phyloP scores from a whole-genome alignment of 2,329 filamentous ascomycete species.

The Diaporthe vexans region DNA sequence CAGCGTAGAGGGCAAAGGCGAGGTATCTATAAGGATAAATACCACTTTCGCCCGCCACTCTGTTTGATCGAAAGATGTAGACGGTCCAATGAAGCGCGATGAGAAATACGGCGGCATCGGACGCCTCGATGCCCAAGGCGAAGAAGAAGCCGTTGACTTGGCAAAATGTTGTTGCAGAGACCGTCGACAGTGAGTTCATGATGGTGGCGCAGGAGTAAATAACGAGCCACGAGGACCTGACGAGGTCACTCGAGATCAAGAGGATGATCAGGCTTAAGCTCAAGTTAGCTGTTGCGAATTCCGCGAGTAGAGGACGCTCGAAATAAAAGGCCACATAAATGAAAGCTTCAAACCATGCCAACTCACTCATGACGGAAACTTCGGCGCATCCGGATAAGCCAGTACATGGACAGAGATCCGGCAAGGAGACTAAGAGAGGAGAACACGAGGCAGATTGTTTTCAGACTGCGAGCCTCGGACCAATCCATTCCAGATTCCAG shows the following conservation, averaged over 20 bases:
- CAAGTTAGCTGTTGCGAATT: constrained; percentile 5
- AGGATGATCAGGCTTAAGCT: constrained; percentile 77
- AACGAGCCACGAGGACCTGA: constrained; percentile 78
- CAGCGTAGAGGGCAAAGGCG: constrained; percentile 70
- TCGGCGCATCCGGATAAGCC: constrained; percentile 81
- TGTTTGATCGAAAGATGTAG: constrained; percentile 74
- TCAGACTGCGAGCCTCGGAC: constrained; percentile 44
- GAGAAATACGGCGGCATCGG: constrained; percentile 79
- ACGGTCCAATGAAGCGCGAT: constrained; percentile 81
- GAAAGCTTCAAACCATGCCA: neutral
- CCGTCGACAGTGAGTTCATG: constrained; percentile 59
- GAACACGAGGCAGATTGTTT: constrained; percentile 58
- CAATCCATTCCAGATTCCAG: neutral
- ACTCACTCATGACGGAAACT: constrained; percentile 80
- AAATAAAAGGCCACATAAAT: too few relatives aligned
- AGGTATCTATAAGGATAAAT: constrained; percentile 76
- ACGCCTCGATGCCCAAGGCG: constrained; percentile 75
- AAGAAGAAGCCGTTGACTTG: constrained; percentile 79
- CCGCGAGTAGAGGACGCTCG: neutral
- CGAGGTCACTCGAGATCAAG: constrained; percentile 79
- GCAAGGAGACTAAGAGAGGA: constrained; percentile 69
- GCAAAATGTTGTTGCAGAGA: constrained; percentile 70
- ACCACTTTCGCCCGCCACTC: constrained; percentile 69
- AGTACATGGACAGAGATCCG: constrained; percentile 73
- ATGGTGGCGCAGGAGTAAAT: constrained; percentile 74